Base-by-base conservation (phyloP, 176 grass and related monocot species). In the Poa pratensis region DNA sequence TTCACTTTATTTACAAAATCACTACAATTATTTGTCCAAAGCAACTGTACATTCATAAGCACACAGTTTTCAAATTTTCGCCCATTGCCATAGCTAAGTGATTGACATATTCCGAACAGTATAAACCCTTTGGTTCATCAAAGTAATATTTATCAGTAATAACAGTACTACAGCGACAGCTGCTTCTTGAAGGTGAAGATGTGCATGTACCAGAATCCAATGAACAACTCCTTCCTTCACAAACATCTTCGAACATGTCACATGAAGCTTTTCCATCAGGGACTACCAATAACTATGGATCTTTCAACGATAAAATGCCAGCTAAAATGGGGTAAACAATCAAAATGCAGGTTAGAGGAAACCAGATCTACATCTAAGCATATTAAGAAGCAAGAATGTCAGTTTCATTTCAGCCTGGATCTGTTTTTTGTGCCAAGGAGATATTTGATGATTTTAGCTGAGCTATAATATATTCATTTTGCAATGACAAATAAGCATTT, bases 201-300 rank as follows among this genome's bases (percentile, higher is more conserved):
- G 43, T 77, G 70, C 73, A 87, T 63, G 35, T 76, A 65, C 73
- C 83, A 58, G 75, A 73, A 83, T 43, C 40, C 37, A 39, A 39
- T 43, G 92, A 82, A 97, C 80, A 91, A 90, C 94, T 11, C 94
- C 90, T 90, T 97, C 94, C 85, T 90, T 92, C 61, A 97, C 89
- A 90, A 97, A 97, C 77, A 90, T 83, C 51, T 92, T 61, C 72
- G 91, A 94, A n/a, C 89, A 89, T 58, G 43, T 77, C 73, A 87
- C 57, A 27, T 76, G 90, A 75, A 94, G 92, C 57, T 94, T 94
- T 82, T 97, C 85, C 85, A 94, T 94, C 22, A 94, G 91, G 94
- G 39, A 94, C 88, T 5, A 97, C 90, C 69, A 94, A 77, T 37
- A 94, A 82, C 70, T 86, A 87, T 63, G 89, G 91, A 78, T 97